Base-by-base conservation (phyloP, 495 filamentous ascomycete species). In the Penicillium odoratum region DNA sequence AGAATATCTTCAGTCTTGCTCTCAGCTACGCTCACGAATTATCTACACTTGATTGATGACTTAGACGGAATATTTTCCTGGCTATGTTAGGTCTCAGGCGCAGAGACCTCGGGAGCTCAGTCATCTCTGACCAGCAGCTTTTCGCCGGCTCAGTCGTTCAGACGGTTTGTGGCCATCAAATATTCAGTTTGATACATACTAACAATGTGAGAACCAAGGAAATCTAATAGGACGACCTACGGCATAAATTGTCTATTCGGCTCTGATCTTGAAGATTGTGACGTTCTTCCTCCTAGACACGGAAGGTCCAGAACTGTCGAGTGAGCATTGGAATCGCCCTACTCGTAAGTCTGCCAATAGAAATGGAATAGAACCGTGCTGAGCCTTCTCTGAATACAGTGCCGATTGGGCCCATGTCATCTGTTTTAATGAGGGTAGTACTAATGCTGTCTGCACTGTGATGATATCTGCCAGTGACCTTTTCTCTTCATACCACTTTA, bases 301-400 rank as follows among this genome's bases (percentile, higher is more conserved):
- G 0, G 43, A 44, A 10, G 53, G 30, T 10, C 53, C 53, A 31
- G 29, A 40, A 34, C 43, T 4, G 15, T 48, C 15, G 38, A 55
- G 46, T 55, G 46, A 16, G 30, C 40, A 13, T 10, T 55, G 42
- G 9, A 48, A 25, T 36, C 43, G 7, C 44, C 53, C 8, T 55
- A 55, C 15, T 16, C 29, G 53, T 48, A 38, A 6, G 53, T 48
- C 13, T 11, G 33, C 9, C 26, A 15, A 7, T 25, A 7, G 33
- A 44, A 31, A 16, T 15, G 26, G 11, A 10, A 6, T 38, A 53
- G 51, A 31, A 15, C 15, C n/a, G 38, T 42, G 11, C 15, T 44
- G 21, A 21, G 21, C 21, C 21, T 21, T 21, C 21, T 21, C 21
- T 21, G 21, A 21, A 36, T 36, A 13, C 8, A 47, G 45, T 28